Percentiles rank a stretch among this genome's conserved stretches.
These are phyloP conservation scores for Microbotryum saponariae DNA, from an alignment of 1,284 basidiomycete genomes.

Conservation along the genomic window DNA sequence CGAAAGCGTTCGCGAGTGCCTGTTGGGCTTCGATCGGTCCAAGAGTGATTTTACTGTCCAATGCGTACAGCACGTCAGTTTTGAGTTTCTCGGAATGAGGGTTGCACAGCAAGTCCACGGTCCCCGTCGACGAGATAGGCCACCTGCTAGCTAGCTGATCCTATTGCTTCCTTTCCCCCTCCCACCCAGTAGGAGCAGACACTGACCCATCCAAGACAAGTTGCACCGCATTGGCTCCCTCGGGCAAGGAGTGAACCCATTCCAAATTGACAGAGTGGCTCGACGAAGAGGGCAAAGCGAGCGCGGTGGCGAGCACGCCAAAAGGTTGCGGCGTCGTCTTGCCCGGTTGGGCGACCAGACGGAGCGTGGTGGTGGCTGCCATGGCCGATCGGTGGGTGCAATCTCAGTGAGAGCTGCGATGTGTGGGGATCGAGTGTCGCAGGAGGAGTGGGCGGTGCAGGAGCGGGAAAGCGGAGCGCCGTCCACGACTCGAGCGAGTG, in stretches of 20 bases:
- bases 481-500: no score
- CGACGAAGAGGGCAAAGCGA: constrained; percentile 7
- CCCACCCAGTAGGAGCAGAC: no score
- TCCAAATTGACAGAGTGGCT: constrained; percentile 12
- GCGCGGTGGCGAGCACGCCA: neutral
- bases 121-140: neutral
- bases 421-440: no score
- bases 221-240: constrained; percentile 2
- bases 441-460: no score
- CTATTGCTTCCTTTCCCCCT: neutral
- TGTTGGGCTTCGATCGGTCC: constrained; percentile 22
- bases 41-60: constrained; percentile 4
- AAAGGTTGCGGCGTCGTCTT: constrained; percentile 1
- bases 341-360: neutral
- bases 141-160: neutral
- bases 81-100: no score
- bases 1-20: constrained; percentile 27
- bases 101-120: neutral
- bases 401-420: no score
- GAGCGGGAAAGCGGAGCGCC: no score
- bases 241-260: constrained; percentile 20
- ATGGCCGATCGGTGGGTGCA: no score
- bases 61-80: neutral
- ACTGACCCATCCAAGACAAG: constrained; percentile 18
- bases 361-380: neutral